Conservation (phyloP, 140 eudicot genomes). For the Cichorium intybus region DNA sequence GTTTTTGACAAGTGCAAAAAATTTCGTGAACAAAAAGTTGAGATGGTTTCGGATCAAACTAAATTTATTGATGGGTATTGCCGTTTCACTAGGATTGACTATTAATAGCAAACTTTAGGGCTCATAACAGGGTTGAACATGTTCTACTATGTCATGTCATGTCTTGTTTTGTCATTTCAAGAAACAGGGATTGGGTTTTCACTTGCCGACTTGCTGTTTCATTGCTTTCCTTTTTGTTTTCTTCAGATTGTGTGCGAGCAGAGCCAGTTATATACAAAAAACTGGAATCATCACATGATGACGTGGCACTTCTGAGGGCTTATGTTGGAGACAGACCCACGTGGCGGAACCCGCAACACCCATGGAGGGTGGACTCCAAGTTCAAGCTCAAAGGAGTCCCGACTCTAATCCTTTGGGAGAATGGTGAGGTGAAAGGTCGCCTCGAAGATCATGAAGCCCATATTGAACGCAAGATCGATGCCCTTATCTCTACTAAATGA, state of each 20-base stretch:
- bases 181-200: too few species aligned
- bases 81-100: too few species aligned
- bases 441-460: slow-evolving; percentile 97
- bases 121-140: too few species aligned
- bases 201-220: too few species aligned
- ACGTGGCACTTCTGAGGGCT: slow-evolving; percentile 72
- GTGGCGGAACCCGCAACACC: slow-evolving; percentile 87
- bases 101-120: too few species aligned
- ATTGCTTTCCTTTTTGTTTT: not conserved
- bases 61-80: too few species aligned
- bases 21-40: too few species aligned
- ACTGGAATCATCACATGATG: slow-evolving; percentile 51
- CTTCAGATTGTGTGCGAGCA: slow-evolving; percentile 90
- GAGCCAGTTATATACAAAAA: slow-evolving; percentile 89
- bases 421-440: slow-evolving; percentile 62
- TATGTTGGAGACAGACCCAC: slow-evolving; percentile 92
- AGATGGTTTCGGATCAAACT: too few species aligned
- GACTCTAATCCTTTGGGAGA: slow-evolving; percentile 76
- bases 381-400: slow-evolving; percentile 93
- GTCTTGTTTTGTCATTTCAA: too few species aligned
- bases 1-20: too few species aligned
- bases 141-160: too few species aligned
- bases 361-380: slow-evolving; percentile 70
- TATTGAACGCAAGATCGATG: slow-evolving; percentile 56
- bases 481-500: slow-evolving; percentile 48